Conservation (phyloP, 495 filamentous ascomycete species). For the Aspergillus bertholletiae region DNA sequence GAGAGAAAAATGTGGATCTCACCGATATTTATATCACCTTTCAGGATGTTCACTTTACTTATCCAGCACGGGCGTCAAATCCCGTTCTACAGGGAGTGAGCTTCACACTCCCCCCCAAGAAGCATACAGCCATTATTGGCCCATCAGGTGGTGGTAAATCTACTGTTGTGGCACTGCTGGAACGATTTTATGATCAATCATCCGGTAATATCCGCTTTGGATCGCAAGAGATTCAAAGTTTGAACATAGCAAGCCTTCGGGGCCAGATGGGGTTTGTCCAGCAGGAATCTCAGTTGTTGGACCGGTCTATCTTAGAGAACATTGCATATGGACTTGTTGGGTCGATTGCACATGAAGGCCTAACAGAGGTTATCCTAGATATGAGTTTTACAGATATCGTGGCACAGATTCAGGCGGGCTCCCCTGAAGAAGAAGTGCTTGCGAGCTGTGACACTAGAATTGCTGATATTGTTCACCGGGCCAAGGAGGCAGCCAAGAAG, state of each 20-base stretch:
- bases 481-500: slow-evolving; percentile 31
- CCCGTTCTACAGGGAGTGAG: slow-evolving; percentile 47
- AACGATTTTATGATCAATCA: slow-evolving; percentile 47
- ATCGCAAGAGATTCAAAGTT: slow-evolving; percentile 41
- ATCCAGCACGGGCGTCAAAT: slow-evolving; percentile 57
- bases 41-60: slow-evolving; percentile 53
- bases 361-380: slow-evolving; percentile 28
- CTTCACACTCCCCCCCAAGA: slow-evolving; percentile 50
- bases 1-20: slow-evolving; percentile 25
- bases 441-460: slow-evolving; percentile 17
- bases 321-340: slow-evolving; percentile 62
- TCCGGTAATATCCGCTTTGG: slow-evolving; percentile 45
- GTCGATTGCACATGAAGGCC: slow-evolving; percentile 36
- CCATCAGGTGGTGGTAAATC: slow-evolving; percentile 68
- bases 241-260: slow-evolving; percentile 58
- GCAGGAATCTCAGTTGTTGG: slow-evolving; percentile 61
- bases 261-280: slow-evolving; percentile 59
- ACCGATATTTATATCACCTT: slow-evolving; percentile 40
- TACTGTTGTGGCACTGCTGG: slow-evolving; percentile 54
- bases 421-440: slow-evolving; percentile 18
- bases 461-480: slow-evolving; percentile 33
- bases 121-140: slow-evolving; percentile 64
- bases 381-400: slow-evolving; percentile 26
- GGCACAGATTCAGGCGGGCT: slow-evolving; percentile 22
- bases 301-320: slow-evolving; percentile 64